These are phyloP conservation scores for Neurospora sp. DNA, from an alignment of 495 filamentous ascomycete species.

Conservation along the genomic window DNA sequence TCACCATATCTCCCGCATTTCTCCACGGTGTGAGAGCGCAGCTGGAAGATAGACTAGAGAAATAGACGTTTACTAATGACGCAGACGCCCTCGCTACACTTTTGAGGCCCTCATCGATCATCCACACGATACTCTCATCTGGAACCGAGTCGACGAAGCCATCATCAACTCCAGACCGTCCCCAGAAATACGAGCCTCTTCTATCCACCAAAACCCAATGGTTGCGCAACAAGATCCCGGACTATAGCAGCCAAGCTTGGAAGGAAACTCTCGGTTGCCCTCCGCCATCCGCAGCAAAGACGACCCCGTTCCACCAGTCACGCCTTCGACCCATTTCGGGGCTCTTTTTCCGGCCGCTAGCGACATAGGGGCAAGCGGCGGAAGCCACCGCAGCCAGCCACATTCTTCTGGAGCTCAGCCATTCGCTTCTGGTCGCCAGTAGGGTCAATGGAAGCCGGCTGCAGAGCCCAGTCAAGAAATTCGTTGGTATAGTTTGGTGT, in stretches of 20 bases:
- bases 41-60: neutral
- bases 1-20: neutral
- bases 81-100: neutral
- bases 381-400: conserved; percentile 43
- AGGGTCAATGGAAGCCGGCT: conserved; percentile 50
- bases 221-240: neutral
- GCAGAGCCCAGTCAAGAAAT: conserved; percentile 51
- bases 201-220: neutral
- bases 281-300: neutral
- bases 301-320: neutral
- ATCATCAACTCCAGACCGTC: neutral
- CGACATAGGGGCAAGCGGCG: conserved; percentile 17
- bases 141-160: neutral
- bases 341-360: neutral
- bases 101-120: neutral
- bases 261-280: neutral
- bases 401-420: conserved; percentile 47
- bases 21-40: too few species aligned
- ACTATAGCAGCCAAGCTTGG: neutral
- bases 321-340: neutral
- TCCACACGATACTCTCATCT: neutral
- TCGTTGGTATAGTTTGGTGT: conserved; percentile 59
- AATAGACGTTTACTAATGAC: neutral
- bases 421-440: conserved; percentile 58
- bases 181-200: neutral